Conservation (phyloP, 352 stramenopile genomes). For the Stramenopiles sp. region DNA sequence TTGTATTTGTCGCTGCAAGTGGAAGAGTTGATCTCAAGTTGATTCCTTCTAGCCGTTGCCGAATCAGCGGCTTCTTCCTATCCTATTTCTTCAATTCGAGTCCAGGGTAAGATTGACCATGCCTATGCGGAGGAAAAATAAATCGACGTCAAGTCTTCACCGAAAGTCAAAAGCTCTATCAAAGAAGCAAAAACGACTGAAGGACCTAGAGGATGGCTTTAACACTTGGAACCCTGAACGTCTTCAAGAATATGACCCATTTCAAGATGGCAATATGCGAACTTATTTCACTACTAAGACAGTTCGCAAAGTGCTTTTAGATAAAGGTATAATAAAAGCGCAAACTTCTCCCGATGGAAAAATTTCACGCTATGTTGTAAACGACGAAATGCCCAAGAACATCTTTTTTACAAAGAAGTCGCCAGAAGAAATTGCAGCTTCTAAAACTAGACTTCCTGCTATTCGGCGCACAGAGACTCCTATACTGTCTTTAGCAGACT, state of each 20-base stretch:
- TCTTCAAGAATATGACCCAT: not conserved
- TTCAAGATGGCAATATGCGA: conserved; percentile 1
- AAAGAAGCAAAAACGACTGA: too few species aligned
- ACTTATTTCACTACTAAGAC: not conserved
- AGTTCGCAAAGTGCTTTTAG: not conserved
- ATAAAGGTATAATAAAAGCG: not conserved
- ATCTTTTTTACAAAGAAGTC: conserved; percentile 6
- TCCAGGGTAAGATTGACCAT: too few species aligned
- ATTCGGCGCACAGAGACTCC: not conserved
- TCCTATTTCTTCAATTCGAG: too few species aligned
- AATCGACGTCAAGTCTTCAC: too few species aligned
- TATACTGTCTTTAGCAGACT: not conserved
- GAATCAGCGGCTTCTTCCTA: too few species aligned
- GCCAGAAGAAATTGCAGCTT: not conserved
- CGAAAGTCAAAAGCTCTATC: too few species aligned
- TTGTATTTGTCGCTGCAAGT: too few species aligned
- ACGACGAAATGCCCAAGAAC: not conserved
- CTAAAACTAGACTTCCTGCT: not conserved
- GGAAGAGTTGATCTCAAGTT: too few species aligned
- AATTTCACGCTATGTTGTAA: not conserved
- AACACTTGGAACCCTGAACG: not conserved
- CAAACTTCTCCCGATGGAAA: not conserved
- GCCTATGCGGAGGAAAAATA: too few species aligned
- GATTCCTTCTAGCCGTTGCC: too few species aligned
- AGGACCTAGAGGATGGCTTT: not conserved